Conservation (phyloP, 1,284 basidiomycete genomes). For the Leucoagaricus sp. region DNA sequence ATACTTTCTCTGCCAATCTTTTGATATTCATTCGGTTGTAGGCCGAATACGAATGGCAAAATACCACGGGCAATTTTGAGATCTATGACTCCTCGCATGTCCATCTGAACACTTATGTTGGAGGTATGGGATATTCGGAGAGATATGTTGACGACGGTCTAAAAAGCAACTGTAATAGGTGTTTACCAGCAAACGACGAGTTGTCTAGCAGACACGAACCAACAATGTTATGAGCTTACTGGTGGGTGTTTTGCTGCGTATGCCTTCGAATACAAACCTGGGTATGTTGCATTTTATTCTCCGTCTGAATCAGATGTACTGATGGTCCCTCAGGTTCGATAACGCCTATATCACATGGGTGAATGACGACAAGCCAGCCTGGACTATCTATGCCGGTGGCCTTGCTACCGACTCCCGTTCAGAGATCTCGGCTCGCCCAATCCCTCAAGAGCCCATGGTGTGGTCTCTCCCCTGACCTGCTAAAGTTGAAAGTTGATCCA, state of each 20-base stretch:
- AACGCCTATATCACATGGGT: constrained; percentile 82
- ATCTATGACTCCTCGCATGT: constrained; percentile 44
- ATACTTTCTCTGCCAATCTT: not conserved
- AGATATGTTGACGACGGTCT: no score
- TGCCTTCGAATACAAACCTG: constrained; percentile 54
- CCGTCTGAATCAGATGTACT: not conserved
- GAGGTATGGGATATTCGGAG: no score
- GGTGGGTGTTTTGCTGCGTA: constrained; percentile 48
- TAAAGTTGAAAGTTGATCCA: not conserved
- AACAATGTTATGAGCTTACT: constrained; percentile 52
- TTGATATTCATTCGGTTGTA: constrained; percentile 17
- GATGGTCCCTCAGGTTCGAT: constrained; percentile 45
- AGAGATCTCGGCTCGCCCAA: constrained; percentile 70
- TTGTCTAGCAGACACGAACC: constrained; percentile 47
- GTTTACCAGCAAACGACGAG: constrained; percentile 56
- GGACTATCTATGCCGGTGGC: constrained; percentile 72
- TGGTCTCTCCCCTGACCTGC: constrained; percentile 15
- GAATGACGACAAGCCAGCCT: constrained; percentile 63
- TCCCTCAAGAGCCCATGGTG: constrained; percentile 86
- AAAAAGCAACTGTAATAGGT: no score
- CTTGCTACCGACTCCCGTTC: constrained; percentile 63
- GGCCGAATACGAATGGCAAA: constrained; percentile 47
- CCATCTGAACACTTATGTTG: constrained; percentile 44
- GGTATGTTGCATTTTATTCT: constrained; percentile 25
- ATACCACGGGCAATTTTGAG: constrained; percentile 41